phyloP scores from a whole-genome alignment of 2,329 filamentous ascomycete genomes.

The Pyrenochaeta sp. region DNA sequence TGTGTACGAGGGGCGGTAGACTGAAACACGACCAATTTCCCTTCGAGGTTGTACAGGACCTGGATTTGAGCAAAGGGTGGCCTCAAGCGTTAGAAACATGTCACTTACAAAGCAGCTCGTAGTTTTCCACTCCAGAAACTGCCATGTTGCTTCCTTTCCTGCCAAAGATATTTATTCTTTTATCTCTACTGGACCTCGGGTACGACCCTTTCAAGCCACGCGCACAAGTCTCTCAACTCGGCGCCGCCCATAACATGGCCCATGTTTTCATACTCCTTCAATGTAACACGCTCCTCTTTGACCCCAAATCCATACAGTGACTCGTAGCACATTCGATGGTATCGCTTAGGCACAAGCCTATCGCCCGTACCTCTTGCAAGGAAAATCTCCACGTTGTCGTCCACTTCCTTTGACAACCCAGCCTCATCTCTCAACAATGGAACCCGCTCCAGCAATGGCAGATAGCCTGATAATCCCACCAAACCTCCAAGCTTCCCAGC shows the following conservation, averaged over 20 bases:
- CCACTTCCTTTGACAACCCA: constrained; percentile 42
- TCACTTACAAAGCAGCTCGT: no score
- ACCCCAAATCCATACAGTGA: constrained; percentile 52
- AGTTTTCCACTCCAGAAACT: not conserved
- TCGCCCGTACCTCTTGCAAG: constrained; percentile 58
- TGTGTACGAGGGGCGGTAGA: no score
- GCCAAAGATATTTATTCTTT: not conserved
- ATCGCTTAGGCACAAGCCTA: constrained; percentile 56
- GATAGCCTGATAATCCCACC: constrained; percentile 57
- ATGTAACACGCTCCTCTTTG: constrained; percentile 48
- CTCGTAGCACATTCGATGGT: constrained; percentile 54
- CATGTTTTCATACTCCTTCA: constrained; percentile 59
- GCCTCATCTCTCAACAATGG: constrained; percentile 49
- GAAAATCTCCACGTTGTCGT: constrained; percentile 54
- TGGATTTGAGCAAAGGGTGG: no score
- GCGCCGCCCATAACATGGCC: constrained; percentile 55
- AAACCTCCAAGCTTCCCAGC: constrained; percentile 53
- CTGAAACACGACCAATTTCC: no score
- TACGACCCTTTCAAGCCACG: constrained; percentile 53
- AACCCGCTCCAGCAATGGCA: constrained; percentile 54
- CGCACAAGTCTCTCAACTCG: constrained; percentile 58
- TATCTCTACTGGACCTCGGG: constrained; percentile 29
- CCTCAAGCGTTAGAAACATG: no score
- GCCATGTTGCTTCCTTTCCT: no score
- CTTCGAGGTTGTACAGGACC: no score